Percentiles rank a stretch among this genome's conserved stretches.
These are phyloP conservation scores for Botrytis cinerea DNA, from an alignment of 2,329 filamentous ascomycete species.

Conservation along the genomic window DNA sequence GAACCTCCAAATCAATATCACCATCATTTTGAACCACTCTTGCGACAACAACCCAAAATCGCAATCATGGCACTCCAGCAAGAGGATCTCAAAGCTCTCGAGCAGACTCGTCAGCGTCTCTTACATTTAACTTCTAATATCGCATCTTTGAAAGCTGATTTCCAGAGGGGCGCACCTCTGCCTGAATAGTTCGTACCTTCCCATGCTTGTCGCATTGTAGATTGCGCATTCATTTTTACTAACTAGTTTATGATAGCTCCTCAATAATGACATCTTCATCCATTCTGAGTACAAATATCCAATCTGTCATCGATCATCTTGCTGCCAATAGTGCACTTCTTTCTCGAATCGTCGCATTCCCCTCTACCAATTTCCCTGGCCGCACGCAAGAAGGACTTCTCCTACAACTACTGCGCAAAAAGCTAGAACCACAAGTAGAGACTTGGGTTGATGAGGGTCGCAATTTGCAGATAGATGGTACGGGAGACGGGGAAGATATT, in stretches of 20 bases:
- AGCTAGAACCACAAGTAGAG: constrained; percentile 76
- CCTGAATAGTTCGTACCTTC: constrained; percentile 60
- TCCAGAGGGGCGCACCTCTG: constrained; percentile 64
- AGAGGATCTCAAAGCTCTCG: constrained; percentile 67
- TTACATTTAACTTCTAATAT: constrained; percentile 70
- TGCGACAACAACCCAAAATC: constrained; percentile 2
- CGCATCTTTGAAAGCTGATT: constrained; percentile 60
- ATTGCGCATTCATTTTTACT: constrained; percentile 20
- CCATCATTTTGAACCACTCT: background rate
- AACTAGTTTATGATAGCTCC: constrained; percentile 51
- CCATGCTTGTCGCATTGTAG: background rate
- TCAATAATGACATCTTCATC: constrained; percentile 71
- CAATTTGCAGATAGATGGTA: constrained; percentile 42
- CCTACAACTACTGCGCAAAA: constrained; percentile 74
- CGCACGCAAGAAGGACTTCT: constrained; percentile 67
- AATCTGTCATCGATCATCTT: constrained; percentile 65
- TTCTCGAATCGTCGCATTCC: constrained; percentile 70
- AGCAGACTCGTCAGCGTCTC: constrained; percentile 69
- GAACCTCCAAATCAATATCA: background rate
- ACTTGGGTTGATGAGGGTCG: constrained; percentile 68
- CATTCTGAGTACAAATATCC: constrained; percentile 71
- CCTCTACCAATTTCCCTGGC: constrained; percentile 72
- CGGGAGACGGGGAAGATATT: constrained; percentile 47
- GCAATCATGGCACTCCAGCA: constrained; percentile 36
- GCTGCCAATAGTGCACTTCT: constrained; percentile 68